phyloP scores from a whole-genome alignment of 208 protist genomes.

The Willaertia magna region DNA sequence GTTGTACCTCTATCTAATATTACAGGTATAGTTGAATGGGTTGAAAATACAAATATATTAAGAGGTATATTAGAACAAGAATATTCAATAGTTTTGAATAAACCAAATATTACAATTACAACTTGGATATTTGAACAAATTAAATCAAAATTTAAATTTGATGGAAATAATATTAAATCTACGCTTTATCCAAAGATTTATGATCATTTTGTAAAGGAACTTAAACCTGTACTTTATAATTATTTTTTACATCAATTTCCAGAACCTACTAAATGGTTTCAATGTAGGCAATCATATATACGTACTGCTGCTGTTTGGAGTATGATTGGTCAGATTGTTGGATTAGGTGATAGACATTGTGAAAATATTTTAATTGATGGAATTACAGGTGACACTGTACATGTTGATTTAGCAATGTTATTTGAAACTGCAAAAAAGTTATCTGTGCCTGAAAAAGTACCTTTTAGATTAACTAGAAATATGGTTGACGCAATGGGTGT shows the following conservation, averaged over 20 bases:
- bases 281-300: constrained; percentile 61
- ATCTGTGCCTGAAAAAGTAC: constrained; percentile 77
- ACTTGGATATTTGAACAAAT: constrained; percentile 47
- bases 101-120: not conserved
- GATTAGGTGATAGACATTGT: constrained; percentile 74
- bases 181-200: constrained; percentile 19
- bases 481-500: constrained; percentile 85
- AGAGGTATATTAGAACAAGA: constrained; percentile 52
- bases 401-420: constrained; percentile 87
- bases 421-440: constrained; percentile 89
- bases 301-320: constrained; percentile 76
- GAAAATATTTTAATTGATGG: constrained; percentile 88
- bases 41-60: constrained; percentile 64
- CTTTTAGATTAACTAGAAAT: constrained; percentile 91
- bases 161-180: constrained; percentile 44
- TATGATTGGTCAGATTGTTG: constrained; percentile 86
- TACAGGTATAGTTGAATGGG: constrained; percentile 79
- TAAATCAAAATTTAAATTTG: constrained; percentile 52
- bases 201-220: constrained; percentile 53
- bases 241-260: constrained; percentile 75
- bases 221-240: constrained; percentile 70
- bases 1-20: constrained; percentile 70
- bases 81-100: constrained; percentile 32
- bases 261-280: constrained; percentile 68
- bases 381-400: constrained; percentile 60